Conservation (phyloP, 1,139 yeast genomes). For the Yamadazyma jaroonii region DNA sequence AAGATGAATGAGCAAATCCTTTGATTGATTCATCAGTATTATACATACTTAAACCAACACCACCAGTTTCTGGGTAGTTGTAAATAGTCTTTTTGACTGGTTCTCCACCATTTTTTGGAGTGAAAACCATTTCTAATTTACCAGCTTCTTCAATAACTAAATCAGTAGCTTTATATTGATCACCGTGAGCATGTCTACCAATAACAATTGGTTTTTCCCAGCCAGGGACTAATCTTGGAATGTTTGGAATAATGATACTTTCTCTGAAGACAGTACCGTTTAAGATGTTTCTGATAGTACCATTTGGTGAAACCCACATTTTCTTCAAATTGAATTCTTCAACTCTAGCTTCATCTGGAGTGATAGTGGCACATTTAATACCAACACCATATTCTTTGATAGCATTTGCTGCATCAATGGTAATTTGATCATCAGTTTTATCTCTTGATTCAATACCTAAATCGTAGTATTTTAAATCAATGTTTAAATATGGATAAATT, state of each 20-base stretch:
- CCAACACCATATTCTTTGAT: constrained; percentile 77
- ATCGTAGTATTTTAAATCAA: constrained; percentile 75
- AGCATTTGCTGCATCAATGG: constrained; percentile 74
- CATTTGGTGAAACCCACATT: constrained; percentile 87
- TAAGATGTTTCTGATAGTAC: constrained; percentile 76
- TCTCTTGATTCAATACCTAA: constrained; percentile 71
- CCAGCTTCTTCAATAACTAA: constrained; percentile 69
- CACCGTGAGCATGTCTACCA: constrained; percentile 87
- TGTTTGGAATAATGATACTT: constrained; percentile 72
- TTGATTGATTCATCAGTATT: constrained; percentile 77
- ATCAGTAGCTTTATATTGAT: constrained; percentile 81
- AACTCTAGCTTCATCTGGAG: constrained; percentile 82
- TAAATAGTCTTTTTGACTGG: constrained; percentile 7
- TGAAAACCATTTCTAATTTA: constrained; percentile 61
- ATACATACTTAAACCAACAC: constrained; percentile 81
- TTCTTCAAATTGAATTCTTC: constrained; percentile 70
- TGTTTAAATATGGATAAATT: constrained; percentile 66
- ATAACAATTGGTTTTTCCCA: constrained; percentile 83
- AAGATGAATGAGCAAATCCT: constrained; percentile 78
- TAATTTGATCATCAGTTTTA: constrained; percentile 67
- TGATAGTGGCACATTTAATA: constrained; percentile 81
- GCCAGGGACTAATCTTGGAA: constrained; percentile 72
- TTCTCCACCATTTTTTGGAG: constrained; percentile 59
- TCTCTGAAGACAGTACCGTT: constrained; percentile 87
- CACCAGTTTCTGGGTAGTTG: constrained; percentile 60